Evolutionary conservation across 2,329 filamentous ascomycete genomes (phyloP).

Genomic region (Xylaria sp.): DNA sequence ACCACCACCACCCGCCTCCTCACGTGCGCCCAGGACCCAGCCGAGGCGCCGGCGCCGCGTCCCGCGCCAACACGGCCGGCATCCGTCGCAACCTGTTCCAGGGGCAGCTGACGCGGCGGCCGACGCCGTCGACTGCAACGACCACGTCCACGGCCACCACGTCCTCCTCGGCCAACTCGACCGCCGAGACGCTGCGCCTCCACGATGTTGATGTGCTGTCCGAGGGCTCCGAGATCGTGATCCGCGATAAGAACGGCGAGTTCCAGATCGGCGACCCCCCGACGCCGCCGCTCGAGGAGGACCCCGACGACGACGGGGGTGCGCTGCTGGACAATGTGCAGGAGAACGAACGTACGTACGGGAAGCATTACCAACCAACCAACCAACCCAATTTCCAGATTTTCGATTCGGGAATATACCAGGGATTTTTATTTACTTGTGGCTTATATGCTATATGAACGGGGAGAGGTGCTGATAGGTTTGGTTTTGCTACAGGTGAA

Average conservation of each 20-base stretch:
- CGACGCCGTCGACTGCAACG: slow-evolving; percentile 45
- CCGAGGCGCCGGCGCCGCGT: no score
- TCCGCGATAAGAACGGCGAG: slow-evolving; percentile 65
- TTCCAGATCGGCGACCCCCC: slow-evolving; percentile 62
- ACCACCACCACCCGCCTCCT: slow-evolving; percentile 35
- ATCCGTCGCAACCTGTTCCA: slow-evolving; percentile 63
- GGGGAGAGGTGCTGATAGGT: slow-evolving; percentile 31
- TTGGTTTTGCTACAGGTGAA: slow-evolving; percentile 50
- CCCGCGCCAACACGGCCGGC: slow-evolving; percentile 35
- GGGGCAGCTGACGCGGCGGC: slow-evolving; percentile 59
- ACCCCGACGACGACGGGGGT: slow-evolving; percentile 58
- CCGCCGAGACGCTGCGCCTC: slow-evolving; percentile 52
- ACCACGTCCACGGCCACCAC: slow-evolving; percentile 27
- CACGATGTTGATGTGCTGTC: slow-evolving; percentile 48
- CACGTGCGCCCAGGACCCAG: slow-evolving; percentile 26
- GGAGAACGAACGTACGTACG: slow-evolving; percentile 59
- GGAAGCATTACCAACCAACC: no score
- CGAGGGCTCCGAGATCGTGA: slow-evolving; percentile 58
- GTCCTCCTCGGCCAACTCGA: slow-evolving; percentile 41
- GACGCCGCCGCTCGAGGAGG: slow-evolving; percentile 56
- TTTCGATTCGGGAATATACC: background rate
- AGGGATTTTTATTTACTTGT: background rate
- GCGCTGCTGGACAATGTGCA: slow-evolving; percentile 60
- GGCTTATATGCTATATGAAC: no score
- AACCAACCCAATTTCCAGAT: background rate